Evolutionary conservation across 441 rosid genomes (phyloP).

Genomic region (Populus hybrid): DNA sequence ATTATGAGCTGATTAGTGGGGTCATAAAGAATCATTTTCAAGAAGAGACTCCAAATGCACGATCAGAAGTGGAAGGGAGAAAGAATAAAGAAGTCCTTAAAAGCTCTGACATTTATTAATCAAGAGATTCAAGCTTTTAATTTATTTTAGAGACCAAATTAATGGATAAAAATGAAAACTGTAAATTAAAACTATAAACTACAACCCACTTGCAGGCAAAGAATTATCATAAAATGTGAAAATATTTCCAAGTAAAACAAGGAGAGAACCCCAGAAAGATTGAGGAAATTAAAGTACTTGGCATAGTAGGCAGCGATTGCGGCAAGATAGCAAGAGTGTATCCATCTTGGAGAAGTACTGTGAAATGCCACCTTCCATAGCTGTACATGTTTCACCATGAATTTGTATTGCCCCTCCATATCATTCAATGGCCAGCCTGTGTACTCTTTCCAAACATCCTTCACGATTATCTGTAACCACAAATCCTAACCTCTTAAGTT

Average conservation of each 20-base stretch:
- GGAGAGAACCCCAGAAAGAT: background rate
- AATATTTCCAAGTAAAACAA: too few relatives aligned
- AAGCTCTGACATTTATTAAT: background rate
- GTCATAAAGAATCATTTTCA: background rate
- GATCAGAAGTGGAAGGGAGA: background rate
- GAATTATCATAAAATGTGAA: background rate
- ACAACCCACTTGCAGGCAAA: background rate
- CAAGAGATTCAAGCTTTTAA: background rate
- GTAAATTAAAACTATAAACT: background rate
- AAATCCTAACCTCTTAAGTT: too few relatives aligned
- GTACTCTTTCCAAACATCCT: conserved; percentile 96
- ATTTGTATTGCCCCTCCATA: conserved; percentile 90
- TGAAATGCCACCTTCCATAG: conserved; percentile 96
- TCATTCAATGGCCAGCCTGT: conserved; percentile 97
- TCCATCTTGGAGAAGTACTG: conserved; percentile 89
- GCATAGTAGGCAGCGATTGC: conserved; percentile 95
- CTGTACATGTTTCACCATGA: conserved; percentile 94
- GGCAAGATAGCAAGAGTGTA: conserved; percentile 84
- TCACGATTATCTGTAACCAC: conserved; percentile 59
- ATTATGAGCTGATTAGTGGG: background rate
- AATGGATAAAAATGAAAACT: background rate
- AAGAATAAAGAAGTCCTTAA: conserved; percentile 5
- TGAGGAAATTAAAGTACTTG: conserved; percentile 42
- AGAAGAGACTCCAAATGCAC: background rate
- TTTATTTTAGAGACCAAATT: conserved; percentile 14